Percentiles rank a stretch among this genome's conserved stretches.
phyloP scores from a whole-genome alignment of 2,329 filamentous ascomycete genomes.

The Monilinia vaccinii-corymbosi region DNA sequence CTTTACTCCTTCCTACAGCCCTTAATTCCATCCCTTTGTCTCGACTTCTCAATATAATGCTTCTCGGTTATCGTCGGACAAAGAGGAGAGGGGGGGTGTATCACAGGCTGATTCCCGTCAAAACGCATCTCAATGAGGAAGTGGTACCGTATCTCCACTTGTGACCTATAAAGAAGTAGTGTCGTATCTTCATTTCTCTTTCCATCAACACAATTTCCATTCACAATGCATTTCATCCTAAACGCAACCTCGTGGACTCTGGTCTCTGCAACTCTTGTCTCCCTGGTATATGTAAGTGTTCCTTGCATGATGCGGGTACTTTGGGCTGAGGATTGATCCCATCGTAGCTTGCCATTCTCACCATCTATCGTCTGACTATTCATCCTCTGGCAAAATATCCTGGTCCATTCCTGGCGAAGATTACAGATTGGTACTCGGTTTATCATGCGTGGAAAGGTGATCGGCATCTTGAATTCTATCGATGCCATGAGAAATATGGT shows the following conservation, averaged over 20 bases:
- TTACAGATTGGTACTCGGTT: constrained; percentile 28
- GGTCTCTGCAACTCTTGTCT: not conserved
- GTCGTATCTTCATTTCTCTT: not conserved
- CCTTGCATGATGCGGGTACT: not conserved
- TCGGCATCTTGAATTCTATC: constrained; percentile 30
- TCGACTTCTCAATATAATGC: not conserved
- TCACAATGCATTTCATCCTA: not conserved
- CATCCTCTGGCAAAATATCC: constrained; percentile 32
- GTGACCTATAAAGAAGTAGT: too few species aligned
- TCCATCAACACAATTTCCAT: not conserved
- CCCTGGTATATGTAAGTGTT: constrained; percentile 4
- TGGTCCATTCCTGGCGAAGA: constrained; percentile 30
- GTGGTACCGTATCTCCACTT: not conserved
- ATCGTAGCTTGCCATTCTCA: constrained; percentile 26
- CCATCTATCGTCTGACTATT: constrained; percentile 29
- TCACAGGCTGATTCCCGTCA: not conserved
- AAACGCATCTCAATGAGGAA: not conserved
- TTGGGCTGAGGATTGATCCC: not conserved
- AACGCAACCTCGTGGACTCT: not conserved
- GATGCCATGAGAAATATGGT: constrained; percentile 33
- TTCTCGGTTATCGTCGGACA: constrained; percentile 1
- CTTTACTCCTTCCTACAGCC: too few species aligned
- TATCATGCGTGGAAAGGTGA: constrained; percentile 32
- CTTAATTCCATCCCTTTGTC: not conserved
- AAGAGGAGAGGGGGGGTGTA: not conserved